Evolutionary conservation across 148 eudicot genomes (phyloP), one percentile per base, ranked within the genome.

Genomic region (Arbutus unedo): DNA sequence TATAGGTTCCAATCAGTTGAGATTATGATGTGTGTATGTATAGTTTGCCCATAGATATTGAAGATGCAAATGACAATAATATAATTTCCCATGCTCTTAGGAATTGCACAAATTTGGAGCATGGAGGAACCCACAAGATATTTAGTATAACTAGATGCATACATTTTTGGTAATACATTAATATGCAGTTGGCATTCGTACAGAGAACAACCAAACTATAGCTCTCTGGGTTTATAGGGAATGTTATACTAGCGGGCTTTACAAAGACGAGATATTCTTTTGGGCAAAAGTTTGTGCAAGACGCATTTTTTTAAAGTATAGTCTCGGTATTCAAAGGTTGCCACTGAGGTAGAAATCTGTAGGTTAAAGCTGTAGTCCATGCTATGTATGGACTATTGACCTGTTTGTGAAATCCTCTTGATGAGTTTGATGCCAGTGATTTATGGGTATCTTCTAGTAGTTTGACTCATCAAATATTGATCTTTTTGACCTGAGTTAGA

Each of bases 1-100:
- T 74, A 48, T 74, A 48, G 51, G 16, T 73, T 23, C 18, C 76
- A 73, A 73, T 73, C 76, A 73, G 23, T 73, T 14, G 76, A 18
- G 10, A 45, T 43, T 73, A 19, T 73, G 50, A 73, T 19, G 21
- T 73, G 74, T 9, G 10, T 8, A 7, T 19, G 0, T 73, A 18
- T 47, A 73, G 51, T 73, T 16, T 18, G n/a, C 76, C 51, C 21
- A 8, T 9, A 31, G 38, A 31, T 21, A 25, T 66, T 7, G 71
- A 25, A 66, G 43, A 66, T 66, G 25, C 7, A 25, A 66, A 41
- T n/a, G 43, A 2, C 71, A 25, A 6, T 23, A 21, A 66, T 25
- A 23, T 8, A 21, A 23, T 23, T 25, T 23, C 11, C 23, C 45
- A 31, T 41, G 74, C 8, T 14, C 43, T 11, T 16, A 43, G 7